phyloP scores from a whole-genome alignment of 768 basidiomycete genomes.

The Galerina marginata region DNA sequence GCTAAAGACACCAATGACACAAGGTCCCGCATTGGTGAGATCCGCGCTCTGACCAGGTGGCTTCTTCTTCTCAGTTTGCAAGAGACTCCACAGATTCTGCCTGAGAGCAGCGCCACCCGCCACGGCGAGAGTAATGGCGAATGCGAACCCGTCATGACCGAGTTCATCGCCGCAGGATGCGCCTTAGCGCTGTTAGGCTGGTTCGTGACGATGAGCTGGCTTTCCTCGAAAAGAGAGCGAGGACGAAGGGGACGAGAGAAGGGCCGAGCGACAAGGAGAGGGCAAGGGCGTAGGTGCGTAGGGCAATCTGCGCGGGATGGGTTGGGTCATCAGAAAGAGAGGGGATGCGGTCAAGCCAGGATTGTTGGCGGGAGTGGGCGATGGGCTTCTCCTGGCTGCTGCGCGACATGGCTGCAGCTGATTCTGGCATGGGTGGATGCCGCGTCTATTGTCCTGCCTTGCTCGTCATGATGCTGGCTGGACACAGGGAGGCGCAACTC shows the following conservation, averaged over 20 bases:
- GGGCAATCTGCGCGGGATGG: constrained; percentile 62
- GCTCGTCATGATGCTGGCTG: too few species aligned
- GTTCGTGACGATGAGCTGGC: constrained; percentile 25
- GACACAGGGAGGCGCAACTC: background rate
- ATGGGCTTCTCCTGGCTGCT: background rate
- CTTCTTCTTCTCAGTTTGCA: background rate
- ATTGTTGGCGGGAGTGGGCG: background rate
- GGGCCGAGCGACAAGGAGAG: constrained; percentile 74
- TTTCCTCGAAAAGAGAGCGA: constrained; percentile 26
- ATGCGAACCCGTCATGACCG: constrained; percentile 68
- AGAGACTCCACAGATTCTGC: constrained; percentile 45
- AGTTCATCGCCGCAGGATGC: constrained; percentile 62
- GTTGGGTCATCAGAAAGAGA: constrained; percentile 40
- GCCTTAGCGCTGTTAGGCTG: constrained; percentile 32
- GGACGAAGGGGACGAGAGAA: constrained; percentile 58
- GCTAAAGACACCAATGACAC: constrained; percentile 10
- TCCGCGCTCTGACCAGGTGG: background rate
- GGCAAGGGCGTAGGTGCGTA: constrained; percentile 71
- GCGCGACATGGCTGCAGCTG: background rate
- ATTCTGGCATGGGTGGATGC: background rate
- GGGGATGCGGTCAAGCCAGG: constrained; percentile 28
- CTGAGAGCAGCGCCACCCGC: constrained; percentile 65
- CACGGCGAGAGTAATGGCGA: constrained; percentile 65
- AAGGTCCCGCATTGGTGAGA: background rate
- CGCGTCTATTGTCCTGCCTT: too few species aligned